Conservation (phyloP, 257 asterid genomes). For the Prunella vulgaris region DNA sequence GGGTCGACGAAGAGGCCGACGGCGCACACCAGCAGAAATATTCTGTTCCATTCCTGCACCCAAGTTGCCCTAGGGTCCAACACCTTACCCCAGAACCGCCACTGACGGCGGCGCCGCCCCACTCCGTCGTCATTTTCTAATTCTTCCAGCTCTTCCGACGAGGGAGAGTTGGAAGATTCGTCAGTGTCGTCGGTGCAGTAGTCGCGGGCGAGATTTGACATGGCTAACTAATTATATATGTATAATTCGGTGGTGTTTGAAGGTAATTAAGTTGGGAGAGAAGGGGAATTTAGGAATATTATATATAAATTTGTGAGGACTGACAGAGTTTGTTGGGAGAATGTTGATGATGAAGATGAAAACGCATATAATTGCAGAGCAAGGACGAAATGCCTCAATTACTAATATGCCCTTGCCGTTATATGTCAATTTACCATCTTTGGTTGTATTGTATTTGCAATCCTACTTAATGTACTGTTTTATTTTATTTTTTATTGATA, state of each 20-base stretch:
- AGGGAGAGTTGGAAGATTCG: conserved; percentile 9
- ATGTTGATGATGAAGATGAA: conserved; percentile 20
- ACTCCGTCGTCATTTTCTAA: not conserved
- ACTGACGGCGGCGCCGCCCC: conserved; percentile 12
- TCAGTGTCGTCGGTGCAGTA: conserved; percentile 22
- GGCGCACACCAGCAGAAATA: conserved; percentile 70
- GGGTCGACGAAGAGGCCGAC: conserved; percentile 83
- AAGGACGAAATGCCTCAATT: conserved; percentile 11
- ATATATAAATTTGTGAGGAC: not conserved
- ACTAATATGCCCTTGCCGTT: conserved; percentile 34
- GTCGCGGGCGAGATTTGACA: conserved; percentile 35
- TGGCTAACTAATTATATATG: not conserved
- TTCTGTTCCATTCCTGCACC: conserved; percentile 90
- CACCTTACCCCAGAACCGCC: conserved; percentile 41
- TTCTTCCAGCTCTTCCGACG: conserved; percentile 29
- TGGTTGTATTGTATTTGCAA: conserved; percentile 10
- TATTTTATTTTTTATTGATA: not conserved
- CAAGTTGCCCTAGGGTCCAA: conserved; percentile 57
- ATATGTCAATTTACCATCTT: conserved; percentile 11
- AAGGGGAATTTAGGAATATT: no score
- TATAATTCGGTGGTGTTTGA: not conserved
- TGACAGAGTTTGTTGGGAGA: not conserved
- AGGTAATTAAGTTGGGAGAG: not conserved
- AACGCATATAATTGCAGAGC: conserved; percentile 26
- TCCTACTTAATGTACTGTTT: not conserved